Conservation (phyloP, 371 early-diverging fungal genomes). For the Furculomyces boomerangus region DNA sequence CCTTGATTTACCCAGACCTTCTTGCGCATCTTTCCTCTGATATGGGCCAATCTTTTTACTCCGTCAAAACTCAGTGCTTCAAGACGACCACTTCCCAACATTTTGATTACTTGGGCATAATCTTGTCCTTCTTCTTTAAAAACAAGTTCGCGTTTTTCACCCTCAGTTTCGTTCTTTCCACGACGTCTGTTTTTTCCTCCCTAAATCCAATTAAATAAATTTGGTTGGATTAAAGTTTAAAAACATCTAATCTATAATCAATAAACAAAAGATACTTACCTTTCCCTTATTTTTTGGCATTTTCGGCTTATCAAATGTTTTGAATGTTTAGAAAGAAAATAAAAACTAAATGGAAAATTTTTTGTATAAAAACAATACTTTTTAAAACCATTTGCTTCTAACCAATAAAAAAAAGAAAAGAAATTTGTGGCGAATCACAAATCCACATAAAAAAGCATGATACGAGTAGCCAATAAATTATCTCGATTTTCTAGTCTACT, state of each 20-base stretch:
- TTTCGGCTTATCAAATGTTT: slow-evolving; percentile 4
- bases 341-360: no score
- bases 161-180: slow-evolving; percentile 94
- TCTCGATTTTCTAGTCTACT: no score
- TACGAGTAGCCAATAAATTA: no score
- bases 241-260: no score
- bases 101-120: slow-evolving; percentile 87
- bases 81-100: slow-evolving; percentile 95
- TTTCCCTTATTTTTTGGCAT: slow-evolving; percentile 89
- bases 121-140: slow-evolving; percentile 94
- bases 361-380: no score
- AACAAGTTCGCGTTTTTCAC: slow-evolving; percentile 83
- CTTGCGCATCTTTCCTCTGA: slow-evolving; percentile 97
- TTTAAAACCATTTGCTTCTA: no score
- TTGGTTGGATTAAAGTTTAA: neutral
- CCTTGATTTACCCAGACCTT: slow-evolving; percentile 92
- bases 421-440: no score
- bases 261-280: no score
- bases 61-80: slow-evolving; percentile 92
- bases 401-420: no score
- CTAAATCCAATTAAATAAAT: slow-evolving; percentile 19
- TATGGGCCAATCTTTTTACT: slow-evolving; percentile 79
- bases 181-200: slow-evolving; percentile 94
- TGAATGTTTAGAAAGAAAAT: no score
- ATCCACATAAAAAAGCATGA: no score